Evolutionary conservation across 441 rosid genomes (phyloP), one percentile per base, ranked within the genome.

Genomic region (Euphorbia celastroides): DNA sequence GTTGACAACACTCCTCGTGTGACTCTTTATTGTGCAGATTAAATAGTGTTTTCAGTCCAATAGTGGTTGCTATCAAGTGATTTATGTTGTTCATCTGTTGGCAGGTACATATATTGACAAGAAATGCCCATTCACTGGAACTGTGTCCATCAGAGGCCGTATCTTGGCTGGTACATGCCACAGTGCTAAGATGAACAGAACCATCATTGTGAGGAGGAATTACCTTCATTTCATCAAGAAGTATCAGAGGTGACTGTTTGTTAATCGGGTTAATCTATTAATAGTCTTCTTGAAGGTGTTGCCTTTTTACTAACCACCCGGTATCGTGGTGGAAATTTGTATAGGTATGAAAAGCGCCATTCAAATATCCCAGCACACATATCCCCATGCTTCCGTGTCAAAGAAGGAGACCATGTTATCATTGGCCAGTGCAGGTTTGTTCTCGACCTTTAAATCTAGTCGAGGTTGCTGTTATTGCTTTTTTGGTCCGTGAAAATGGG

Each of bases 391-490:
- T 90, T 90, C 80, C 95, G 91, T 81, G 97, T 86, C 56, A 90
- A 83, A 23, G 97, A 86, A 70, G 97, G 97, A 19, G 93, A 90
- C 30, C 86, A 86, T 66, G 95, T 88, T 60, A 86, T 72, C 71
- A 82, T 90, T 23, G 97, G 97, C 63, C 97, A 90, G 58, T 90
- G 97, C 97, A 88, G 97, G 95, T 88, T 31, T n/a, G n/a, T n/a
- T n/a, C n/a, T n/a, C n/a, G n/a, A n/a, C n/a, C n/a, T n/a, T n/a
- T n/a, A n/a, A 20, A 3, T 17, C 32, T 22, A 8, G 62, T 61
- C 20, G 23, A 10, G 36, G 25, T 8, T 20, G 28, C 17, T 32
- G 12, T 20, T 22, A 11, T 13, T 11, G 1, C 5, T 7, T 0
- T 7, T 9, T n/a, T 55, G 22, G 57, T 14, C 31, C 4, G 12